Conservation (phyloP, 2,329 filamentous ascomycete species). For the Colletotrichum chrysophilum region DNA sequence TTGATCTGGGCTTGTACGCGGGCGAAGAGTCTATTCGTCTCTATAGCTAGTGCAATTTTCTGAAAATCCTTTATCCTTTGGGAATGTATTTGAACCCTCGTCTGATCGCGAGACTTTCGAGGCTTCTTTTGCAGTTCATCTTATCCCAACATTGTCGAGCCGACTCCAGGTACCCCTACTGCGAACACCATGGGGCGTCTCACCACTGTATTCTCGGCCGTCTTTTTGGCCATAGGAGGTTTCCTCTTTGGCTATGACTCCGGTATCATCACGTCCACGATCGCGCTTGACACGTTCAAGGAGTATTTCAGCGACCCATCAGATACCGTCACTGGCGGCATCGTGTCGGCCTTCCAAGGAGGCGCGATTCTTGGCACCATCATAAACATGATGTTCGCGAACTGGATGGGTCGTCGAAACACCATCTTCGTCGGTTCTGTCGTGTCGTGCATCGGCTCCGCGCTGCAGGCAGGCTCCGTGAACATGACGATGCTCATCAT, state of each 20-base stretch:
- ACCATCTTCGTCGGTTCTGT: constrained; percentile 34
- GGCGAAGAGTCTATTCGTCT: neutral
- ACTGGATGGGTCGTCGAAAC: constrained; percentile 31
- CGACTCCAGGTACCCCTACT: neutral
- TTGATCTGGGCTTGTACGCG: neutral
- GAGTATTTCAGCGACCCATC: constrained; percentile 44
- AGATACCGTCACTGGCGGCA: constrained; percentile 27
- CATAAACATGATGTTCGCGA: constrained; percentile 33
- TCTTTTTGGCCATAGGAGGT: constrained; percentile 30
- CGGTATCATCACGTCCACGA: constrained; percentile 44
- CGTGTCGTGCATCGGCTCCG: constrained; percentile 32
- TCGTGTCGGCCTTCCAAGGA: constrained; percentile 31
- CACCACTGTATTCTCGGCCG: constrained; percentile 22
- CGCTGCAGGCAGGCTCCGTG: constrained; percentile 35
- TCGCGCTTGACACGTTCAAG: constrained; percentile 34
- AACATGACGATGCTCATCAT: constrained; percentile 49
- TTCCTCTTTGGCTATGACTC: constrained; percentile 51
- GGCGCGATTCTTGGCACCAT: constrained; percentile 31
- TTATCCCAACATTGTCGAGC: neutral
- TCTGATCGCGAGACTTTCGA: neutral
- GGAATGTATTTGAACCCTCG: neutral
- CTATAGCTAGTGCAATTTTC: too few relatives aligned
- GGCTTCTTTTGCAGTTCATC: neutral
- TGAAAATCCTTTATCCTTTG: neutral
- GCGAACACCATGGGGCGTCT: constrained; percentile 19